Conservation (phyloP, 257 asterid species). For the Nicotiana sylvestris region DNA sequence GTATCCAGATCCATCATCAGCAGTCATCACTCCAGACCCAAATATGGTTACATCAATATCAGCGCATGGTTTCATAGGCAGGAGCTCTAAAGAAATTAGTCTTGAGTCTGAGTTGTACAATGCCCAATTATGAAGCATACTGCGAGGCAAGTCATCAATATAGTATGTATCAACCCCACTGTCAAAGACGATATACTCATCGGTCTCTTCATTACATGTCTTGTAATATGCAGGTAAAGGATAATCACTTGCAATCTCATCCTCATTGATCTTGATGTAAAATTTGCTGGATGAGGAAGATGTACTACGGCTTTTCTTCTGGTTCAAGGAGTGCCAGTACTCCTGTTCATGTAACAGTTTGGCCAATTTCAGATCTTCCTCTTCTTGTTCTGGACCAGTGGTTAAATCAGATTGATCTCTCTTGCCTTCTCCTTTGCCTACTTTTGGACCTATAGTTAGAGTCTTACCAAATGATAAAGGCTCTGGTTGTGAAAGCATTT, state of each 20-base stretch:
- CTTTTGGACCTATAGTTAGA: conserved; percentile 50
- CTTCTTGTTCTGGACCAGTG: conserved; percentile 41
- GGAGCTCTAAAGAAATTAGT: conserved; percentile 82
- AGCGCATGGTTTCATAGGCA: conserved; percentile 86
- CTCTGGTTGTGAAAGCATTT: conserved; percentile 29
- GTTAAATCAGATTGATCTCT: conserved; percentile 23
- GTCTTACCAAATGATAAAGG: conserved; percentile 36
- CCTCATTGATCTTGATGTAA: conserved; percentile 91
- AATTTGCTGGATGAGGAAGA: conserved; percentile 51
- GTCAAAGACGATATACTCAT: conserved; percentile 82
- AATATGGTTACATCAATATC: conserved; percentile 83
- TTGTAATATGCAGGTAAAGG: conserved; percentile 91
- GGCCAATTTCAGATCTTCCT: conserved; percentile 68
- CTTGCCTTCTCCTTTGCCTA: conserved; percentile 27
- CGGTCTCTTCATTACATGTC: conserved; percentile 63
- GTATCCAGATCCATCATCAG: conserved; percentile 94
- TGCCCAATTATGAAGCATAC: conserved; percentile 91
- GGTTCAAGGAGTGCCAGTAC: conserved; percentile 71
- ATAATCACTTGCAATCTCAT: conserved; percentile 93
- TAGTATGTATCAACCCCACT: conserved; percentile 43
- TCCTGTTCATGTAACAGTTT: conserved; percentile 81
- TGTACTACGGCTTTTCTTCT: conserved; percentile 51
- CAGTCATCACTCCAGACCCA: conserved; percentile 83
- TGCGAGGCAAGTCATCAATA: conserved; percentile 68
- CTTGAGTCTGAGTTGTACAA: conserved; percentile 90